A percentile compares a stretch with the other conserved stretches of the same genome.
Conservation (phyloP, 306 rosid species). For the Ammopiptanthus mongolicus region DNA sequence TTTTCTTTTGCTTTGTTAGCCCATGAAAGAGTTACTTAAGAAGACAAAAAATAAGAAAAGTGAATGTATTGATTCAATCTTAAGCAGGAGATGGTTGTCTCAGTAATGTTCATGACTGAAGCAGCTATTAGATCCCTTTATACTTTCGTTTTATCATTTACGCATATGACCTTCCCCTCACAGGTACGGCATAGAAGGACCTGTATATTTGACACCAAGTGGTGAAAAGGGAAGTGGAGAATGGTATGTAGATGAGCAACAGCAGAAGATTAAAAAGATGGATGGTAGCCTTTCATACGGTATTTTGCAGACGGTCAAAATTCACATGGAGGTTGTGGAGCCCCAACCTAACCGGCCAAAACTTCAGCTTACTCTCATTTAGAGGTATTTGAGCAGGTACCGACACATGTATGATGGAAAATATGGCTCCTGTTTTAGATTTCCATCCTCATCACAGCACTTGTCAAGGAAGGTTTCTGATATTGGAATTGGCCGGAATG, state of each 20-base stretch:
- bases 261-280: slow-evolving; percentile 81
- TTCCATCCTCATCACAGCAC: background rate
- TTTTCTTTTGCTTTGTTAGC: background rate
- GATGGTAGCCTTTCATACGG: slow-evolving; percentile 74
- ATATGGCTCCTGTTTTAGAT: slow-evolving; percentile 3
- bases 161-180: background rate
- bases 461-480: background rate
- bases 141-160: background rate
- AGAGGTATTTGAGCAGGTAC: background rate
- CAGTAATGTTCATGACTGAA: background rate
- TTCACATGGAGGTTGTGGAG: slow-evolving; percentile 94
- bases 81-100: background rate
- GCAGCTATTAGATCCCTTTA: background rate
- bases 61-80: background rate
- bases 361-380: slow-evolving; percentile 72
- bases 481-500: background rate
- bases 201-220: slow-evolving; percentile 64
- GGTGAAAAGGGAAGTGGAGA: slow-evolving; percentile 79
- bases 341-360: slow-evolving; percentile 93
- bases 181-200: slow-evolving; percentile 96
- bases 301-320: slow-evolving; percentile 57
- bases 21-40: background rate
- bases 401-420: background rate
- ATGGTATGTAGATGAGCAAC: slow-evolving; percentile 83
- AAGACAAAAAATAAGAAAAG: background rate